Conservation (phyloP, 129 eudicot species). For the Pulicaria dysenterica region DNA sequence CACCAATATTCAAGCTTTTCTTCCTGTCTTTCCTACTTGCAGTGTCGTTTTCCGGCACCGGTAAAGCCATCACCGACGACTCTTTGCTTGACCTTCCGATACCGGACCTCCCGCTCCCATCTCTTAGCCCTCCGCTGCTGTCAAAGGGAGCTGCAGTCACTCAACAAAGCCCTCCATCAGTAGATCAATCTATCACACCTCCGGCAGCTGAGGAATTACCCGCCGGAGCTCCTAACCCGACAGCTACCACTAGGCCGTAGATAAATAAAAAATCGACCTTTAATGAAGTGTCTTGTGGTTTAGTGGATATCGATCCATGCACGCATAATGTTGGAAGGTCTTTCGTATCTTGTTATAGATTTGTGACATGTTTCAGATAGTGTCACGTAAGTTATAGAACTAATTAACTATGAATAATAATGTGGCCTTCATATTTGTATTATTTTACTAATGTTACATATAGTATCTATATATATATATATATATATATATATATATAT, state of each 20-base stretch:
- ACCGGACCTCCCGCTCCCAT: background rate
- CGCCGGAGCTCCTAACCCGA: background rate
- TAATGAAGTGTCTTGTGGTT: background rate
- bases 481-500: too few species aligned
- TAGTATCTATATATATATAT: too few species aligned
- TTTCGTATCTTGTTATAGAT: too few species aligned
- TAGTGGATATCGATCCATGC: background rate
- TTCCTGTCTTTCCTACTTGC: constrained; percentile 15
- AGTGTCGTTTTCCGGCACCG: constrained; percentile 1
- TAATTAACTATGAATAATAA: too few species aligned
- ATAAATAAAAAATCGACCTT: background rate
- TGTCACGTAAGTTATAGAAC: too few species aligned
- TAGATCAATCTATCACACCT: constrained; percentile 14
- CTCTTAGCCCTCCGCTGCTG: constrained; percentile 4
- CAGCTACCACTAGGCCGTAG: constrained; percentile 1
- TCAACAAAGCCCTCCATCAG: background rate
- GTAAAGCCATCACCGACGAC: background rate
- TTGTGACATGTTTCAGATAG: too few species aligned
- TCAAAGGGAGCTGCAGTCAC: background rate
- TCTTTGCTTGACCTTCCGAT: background rate
- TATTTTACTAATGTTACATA: too few species aligned
- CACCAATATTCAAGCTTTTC: constrained; percentile 11
- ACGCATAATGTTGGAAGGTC: too few species aligned
- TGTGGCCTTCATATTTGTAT: too few species aligned
- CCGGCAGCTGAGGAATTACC: background rate